Base-by-base conservation (phyloP, 2,329 filamentous ascomycete species). In the Xylaria sp. region DNA sequence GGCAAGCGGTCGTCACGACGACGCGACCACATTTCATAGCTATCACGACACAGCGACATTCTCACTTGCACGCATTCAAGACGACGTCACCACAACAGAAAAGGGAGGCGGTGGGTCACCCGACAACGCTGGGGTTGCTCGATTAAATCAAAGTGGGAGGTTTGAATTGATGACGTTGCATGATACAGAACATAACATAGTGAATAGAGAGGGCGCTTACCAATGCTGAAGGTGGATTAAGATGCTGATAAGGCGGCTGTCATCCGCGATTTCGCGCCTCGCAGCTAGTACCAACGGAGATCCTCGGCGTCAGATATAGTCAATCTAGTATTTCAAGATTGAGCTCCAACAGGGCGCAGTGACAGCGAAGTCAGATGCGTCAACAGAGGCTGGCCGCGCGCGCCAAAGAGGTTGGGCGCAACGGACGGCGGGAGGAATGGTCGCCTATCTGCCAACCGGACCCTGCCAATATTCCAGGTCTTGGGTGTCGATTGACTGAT, bases 391-490 rank as follows among this genome's bases (percentile, higher is more conserved):
- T 23, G 40, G 17, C 55, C 4, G 43, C 15, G 43, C 19, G 58
- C 47, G 29, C n/a, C n/a, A 43, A 49, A 38, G 57, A 56, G 35
- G 38, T 19, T n/a, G 27, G 27, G 46, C n/a, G 44, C 25, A 35
- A 49, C 37, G 15, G 11, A 41, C 43, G 53, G 38, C 29, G 33
- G 49, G 19, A 49, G 29, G 52, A 37, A 48, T 25, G 53, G 52
- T 49, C 47, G 56, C 47, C 38, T 57, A 43, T 62, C 56, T 51
- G 33, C 60, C 62, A 62, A 57, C 52, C 56, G 52, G 37, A 62
- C 62, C 64, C 59, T 58, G 62, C 64, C 64, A 60, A 62, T 67
- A 65, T 67, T 67, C 62, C 64, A 65, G 62, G 64, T 63, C 62
- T 65, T 47, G 56, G 62, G 62, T 37, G 56, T 47, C 60, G 63